phyloP scores from a whole-genome alignment of 2,329 filamentous ascomycete species.

The Paraphaeosphaeria sporulosa region DNA sequence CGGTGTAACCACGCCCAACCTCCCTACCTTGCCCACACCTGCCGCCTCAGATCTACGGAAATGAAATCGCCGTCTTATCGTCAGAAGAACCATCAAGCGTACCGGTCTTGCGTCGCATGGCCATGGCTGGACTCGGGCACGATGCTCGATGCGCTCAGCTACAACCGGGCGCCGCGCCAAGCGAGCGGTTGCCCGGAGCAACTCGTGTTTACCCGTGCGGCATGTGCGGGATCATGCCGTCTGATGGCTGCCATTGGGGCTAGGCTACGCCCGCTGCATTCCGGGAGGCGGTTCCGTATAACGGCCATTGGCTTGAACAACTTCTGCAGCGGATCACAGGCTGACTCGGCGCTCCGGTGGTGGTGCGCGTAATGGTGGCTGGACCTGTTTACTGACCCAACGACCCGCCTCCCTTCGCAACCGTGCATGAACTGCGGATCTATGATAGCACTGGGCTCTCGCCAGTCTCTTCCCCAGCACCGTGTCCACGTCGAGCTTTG shows the following conservation, averaged over 20 bases:
- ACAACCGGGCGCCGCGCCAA: conserved; percentile 11
- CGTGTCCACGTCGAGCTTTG: conserved; percentile 16
- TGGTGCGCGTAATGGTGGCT: conserved; percentile 33
- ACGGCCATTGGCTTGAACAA: conserved; percentile 20
- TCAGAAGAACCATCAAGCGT: not conserved
- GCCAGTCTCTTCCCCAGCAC: conserved; percentile 10
- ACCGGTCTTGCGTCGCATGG: conserved; percentile 5
- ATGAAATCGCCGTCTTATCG: conserved; percentile 5
- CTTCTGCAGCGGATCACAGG: conserved; percentile 23
- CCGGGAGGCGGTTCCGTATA: conserved; percentile 7
- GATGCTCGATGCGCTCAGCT: conserved; percentile 1
- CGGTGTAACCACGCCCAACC: conserved; percentile 8
- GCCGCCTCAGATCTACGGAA: not conserved
- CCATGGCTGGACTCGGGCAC: conserved; percentile 8
- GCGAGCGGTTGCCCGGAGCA: conserved; percentile 21
- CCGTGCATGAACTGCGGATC: conserved; percentile 46
- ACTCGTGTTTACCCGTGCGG: conserved; percentile 24
- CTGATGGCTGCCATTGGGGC: conserved; percentile 12
- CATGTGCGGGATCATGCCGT: conserved; percentile 14
- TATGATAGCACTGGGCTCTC: conserved; percentile 25
- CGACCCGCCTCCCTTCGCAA: conserved; percentile 36
- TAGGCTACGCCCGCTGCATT: conserved; percentile 19
- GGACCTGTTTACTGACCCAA: conserved; percentile 43
- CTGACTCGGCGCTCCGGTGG: conserved; percentile 19
- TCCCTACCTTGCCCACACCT: conserved; percentile 4